phyloP scores from a whole-genome alignment of 805 yeast genomes.

The Teunomyces pallodes region DNA sequence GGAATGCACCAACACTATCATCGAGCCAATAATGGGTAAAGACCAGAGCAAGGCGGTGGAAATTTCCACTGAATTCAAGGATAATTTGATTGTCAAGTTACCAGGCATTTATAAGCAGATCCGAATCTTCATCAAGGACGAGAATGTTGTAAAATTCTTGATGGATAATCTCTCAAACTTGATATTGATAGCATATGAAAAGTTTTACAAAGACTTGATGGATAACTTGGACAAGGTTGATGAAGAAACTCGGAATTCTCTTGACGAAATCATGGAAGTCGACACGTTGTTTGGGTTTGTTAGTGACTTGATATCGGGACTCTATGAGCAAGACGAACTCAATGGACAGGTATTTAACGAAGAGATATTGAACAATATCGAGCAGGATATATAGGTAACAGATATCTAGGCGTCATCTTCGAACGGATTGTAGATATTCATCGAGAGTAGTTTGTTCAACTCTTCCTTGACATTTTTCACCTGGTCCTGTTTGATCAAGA shows the following conservation, averaged over 20 bases:
- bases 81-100: slow-evolving; percentile 49
- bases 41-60: slow-evolving; percentile 21
- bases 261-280: slow-evolving; percentile 57
- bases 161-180: slow-evolving; percentile 43
- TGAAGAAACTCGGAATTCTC: slow-evolving; percentile 17
- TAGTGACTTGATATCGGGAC: slow-evolving; percentile 29
- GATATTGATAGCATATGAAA: slow-evolving; percentile 55
- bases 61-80: slow-evolving; percentile 43
- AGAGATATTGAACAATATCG: slow-evolving; percentile 22
- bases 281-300: slow-evolving; percentile 58
- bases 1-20: slow-evolving; percentile 42
- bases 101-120: slow-evolving; percentile 57
- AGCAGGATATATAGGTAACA: slow-evolving; percentile 2
- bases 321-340: slow-evolving; percentile 20
- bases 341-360: slow-evolving; percentile 18
- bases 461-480: slow-evolving; percentile 76
- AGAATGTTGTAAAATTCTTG: slow-evolving; percentile 33
- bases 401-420: slow-evolving; percentile 46
- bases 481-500: slow-evolving; percentile 74
- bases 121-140: slow-evolving; percentile 54
- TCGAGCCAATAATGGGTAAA: slow-evolving; percentile 37
- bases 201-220: slow-evolving; percentile 41
- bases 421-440: slow-evolving; percentile 81
- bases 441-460: slow-evolving; percentile 69
- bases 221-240: slow-evolving; percentile 20